Evolutionary conservation across 768 basidiomycete genomes (phyloP), one percentile per base, ranked within the genome.

Genomic region (Pisolithus sp.): DNA sequence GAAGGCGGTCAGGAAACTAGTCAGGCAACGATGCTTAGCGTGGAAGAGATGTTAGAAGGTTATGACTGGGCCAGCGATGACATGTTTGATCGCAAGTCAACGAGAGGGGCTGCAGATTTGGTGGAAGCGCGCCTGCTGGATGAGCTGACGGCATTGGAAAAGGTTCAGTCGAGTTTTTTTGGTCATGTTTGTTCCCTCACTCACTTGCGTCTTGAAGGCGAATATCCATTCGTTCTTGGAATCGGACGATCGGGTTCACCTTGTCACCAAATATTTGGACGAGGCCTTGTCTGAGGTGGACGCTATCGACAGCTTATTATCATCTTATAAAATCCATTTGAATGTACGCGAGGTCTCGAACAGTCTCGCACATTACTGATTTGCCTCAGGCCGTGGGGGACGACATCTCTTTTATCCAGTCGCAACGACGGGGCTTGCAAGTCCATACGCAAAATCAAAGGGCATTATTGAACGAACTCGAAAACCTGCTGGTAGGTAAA

Each of bases 11-110:
- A 86, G 49, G 89, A 90, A 59, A 82, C 79, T 51, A 77, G 81
- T 10, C 85, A 90, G 56, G 89, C 85, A 8, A 91, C 90, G 4
- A 77, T 99, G 70, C 74, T 86, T 5, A 96, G 83, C 67, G 93
- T 99, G 2, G 96, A 99, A 64, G 96, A 99, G 66, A 94, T 99
- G 92, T 76, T 99, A 23, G 96, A 99, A 61, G 94, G 96, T 0
- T 96, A 96, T 61, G 96, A 98, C 67, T 98, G 93, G 93, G 85
- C 90, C 4, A 86, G 83, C 54, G 88, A 86, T 50, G 84, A 85
- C 63, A 73, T 85, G n/a, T 73, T 86, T 41, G 80, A 78, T 13
- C 73, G 82, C 57, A 83, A 80, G 62, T 77, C 80, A 49, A 75
- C 76, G 17, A 76, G 79, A 59, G 86, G 86, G 10, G 83, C 89